Evolutionary conservation across 129 eudicot genomes (phyloP), one percentile per base, ranked within the genome.

Genomic region (Cynara cardunculus): DNA sequence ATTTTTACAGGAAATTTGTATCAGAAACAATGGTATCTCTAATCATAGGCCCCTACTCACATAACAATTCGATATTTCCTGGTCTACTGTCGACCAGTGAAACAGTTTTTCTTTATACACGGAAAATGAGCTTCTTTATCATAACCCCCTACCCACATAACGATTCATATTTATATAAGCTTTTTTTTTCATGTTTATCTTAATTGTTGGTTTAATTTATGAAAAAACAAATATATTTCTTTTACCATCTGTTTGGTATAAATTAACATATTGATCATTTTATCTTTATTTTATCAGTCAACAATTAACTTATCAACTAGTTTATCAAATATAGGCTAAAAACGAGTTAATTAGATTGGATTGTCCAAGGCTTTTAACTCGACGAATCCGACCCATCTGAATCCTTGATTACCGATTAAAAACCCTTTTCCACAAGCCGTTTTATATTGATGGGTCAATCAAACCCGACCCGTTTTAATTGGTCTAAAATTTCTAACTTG

Each of bases 191-290:
- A 30, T 76, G 72, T 32, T 59, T 76, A 76, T 76, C n/a, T 61
- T 76, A 62, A 61, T 59, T 76, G 28, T 61, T 76, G 53, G 80
- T 56, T 76, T 13, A 30, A 25, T 76, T 76, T 61, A 76, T 64
- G 72, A 70, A 75, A 61, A 46, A 49, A 22, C 30, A 61, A 30
- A 35, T 5, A 9, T 11, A 19, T 21, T 21, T 2, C 3, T 62
- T 7, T 37, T 21, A 7, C 6, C 7, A 65, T 65, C 0, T 22
- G 18, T 3, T 24, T 25, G 7, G 31, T 11, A 65, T 12, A 2
- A 65, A 4, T 25, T 22, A 8, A 65, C 4, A 65, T 24, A 24
- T 49, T 49, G 3, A 0, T 49, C 21, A 18, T 5, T n/a, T 18
- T 49, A 13, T 1, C 3, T 49, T 49, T 13, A 4, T n/a, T 0